Conservation (phyloP, 2,329 filamentous ascomycete genomes). For the Aspergillus ustus region DNA sequence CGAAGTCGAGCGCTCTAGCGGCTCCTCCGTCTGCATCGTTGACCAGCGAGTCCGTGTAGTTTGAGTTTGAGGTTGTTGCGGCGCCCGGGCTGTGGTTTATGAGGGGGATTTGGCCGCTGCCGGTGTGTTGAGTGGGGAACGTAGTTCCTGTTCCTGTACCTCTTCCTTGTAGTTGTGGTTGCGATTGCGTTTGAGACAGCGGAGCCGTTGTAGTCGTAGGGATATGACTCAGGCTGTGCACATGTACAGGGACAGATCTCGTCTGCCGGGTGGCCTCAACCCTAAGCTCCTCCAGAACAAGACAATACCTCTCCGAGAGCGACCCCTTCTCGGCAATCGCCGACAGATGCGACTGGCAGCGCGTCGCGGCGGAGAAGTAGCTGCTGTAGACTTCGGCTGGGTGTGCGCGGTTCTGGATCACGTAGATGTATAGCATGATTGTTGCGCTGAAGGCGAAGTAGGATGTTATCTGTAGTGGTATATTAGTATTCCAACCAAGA, state of each 20-base stretch:
- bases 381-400: constrained; percentile 18
- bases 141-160: background rate
- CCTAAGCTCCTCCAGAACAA: constrained; percentile 26
- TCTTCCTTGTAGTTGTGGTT: background rate
- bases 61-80: background rate
- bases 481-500: no score
- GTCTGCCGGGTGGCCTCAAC: constrained; percentile 3
- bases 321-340: constrained; percentile 26
- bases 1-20: background rate
- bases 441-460: constrained; percentile 28
- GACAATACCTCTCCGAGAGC: constrained; percentile 26
- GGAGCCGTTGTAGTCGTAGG: no score
- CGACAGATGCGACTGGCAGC: constrained; percentile 27
- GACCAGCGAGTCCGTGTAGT: background rate
- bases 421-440: constrained; percentile 28
- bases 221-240: background rate
- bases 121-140: background rate
- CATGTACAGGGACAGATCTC: background rate
- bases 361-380: constrained; percentile 25
- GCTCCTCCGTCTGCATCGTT: background rate
- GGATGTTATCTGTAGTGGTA: constrained; percentile 24
- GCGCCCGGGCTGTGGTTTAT: background rate
- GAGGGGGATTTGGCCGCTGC: background rate
- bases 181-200: background rate
- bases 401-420: constrained; percentile 21